A percentile compares a stretch with the other conserved stretches of the same genome.
Conservation (phyloP, 2,329 filamentous ascomycete genomes). For the Xylariales sp. region DNA sequence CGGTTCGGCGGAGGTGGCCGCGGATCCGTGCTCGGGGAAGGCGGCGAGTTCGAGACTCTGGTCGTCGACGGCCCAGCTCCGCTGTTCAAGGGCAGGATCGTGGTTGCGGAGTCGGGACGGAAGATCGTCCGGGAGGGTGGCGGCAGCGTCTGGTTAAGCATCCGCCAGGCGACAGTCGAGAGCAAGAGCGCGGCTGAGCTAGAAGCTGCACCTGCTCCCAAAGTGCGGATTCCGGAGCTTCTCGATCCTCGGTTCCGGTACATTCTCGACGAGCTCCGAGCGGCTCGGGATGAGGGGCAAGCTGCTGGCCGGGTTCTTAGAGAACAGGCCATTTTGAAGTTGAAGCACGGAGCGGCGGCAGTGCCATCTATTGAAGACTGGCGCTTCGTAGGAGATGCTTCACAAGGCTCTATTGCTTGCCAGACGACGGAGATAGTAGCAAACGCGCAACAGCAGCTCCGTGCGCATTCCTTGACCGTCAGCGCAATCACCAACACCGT, state of each 20-base stretch:
- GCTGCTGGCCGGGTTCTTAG: neutral
- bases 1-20: slow-evolving; percentile 62
- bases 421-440: slow-evolving; percentile 45
- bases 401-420: slow-evolving; percentile 29
- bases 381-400: slow-evolving; percentile 29
- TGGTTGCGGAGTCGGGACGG: slow-evolving; percentile 50
- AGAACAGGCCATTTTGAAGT: neutral
- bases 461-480: slow-evolving; percentile 26
- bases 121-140: slow-evolving; percentile 63
- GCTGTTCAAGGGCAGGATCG: slow-evolving; percentile 70
- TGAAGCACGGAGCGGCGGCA: neutral
- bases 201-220: slow-evolving; percentile 5
- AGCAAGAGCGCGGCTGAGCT: slow-evolving; percentile 26
- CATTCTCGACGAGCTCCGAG: slow-evolving; percentile 30
- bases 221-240: slow-evolving; percentile 55
- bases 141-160: slow-evolving; percentile 68
- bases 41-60: slow-evolving; percentile 93
- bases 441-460: slow-evolving; percentile 38
- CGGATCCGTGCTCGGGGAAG: slow-evolving; percentile 81
- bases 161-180: slow-evolving; percentile 52
- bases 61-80: slow-evolving; percentile 72
- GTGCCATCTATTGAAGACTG: slow-evolving; percentile 26
- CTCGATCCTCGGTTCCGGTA: slow-evolving; percentile 59
- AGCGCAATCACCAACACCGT: slow-evolving; percentile 49
- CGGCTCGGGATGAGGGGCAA: neutral